Percentiles rank a stretch among this genome's conserved stretches.
Evolutionary conservation across 352 stramenopile genomes (phyloP).

Genomic region (Phytopythium oedochilum): DNA sequence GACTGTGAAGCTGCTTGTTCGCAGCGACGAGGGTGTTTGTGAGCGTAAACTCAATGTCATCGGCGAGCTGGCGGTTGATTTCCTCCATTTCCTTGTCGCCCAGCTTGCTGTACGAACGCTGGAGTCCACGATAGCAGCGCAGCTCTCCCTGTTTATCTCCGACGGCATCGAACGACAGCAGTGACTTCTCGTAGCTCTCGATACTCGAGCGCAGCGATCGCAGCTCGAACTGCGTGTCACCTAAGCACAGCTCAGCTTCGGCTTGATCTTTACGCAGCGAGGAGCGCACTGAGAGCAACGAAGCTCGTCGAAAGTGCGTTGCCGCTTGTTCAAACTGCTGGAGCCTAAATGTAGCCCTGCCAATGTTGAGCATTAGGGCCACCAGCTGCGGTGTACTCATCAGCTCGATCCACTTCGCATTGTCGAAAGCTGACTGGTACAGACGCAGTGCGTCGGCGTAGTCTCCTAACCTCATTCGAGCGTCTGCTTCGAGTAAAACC

Average conservation of each 20-base stretch:
- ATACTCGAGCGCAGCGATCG: slow-evolving; percentile 42
- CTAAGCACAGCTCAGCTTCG: slow-evolving; percentile 21
- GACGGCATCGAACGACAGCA: slow-evolving; percentile 47
- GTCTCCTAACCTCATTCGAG: slow-evolving; percentile 52
- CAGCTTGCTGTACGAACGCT: slow-evolving; percentile 37
- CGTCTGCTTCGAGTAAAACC: slow-evolving; percentile 48
- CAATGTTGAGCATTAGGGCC: slow-evolving; percentile 35
- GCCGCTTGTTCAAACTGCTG: slow-evolving; percentile 50
- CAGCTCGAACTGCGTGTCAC: slow-evolving; percentile 30
- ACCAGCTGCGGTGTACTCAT: slow-evolving; percentile 26
- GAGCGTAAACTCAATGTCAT: slow-evolving; percentile 67
- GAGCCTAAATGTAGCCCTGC: slow-evolving; percentile 24
- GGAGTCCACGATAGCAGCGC: slow-evolving; percentile 49
- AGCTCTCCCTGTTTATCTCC: slow-evolving; percentile 40
- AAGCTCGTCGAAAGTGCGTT: slow-evolving; percentile 37
- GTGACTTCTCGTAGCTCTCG: slow-evolving; percentile 45
- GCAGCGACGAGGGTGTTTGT: slow-evolving; percentile 39
- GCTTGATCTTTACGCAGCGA: slow-evolving; percentile 28
- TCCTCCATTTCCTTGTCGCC: slow-evolving; percentile 48
- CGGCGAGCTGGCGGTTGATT: slow-evolving; percentile 37
- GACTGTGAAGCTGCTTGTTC: slow-evolving; percentile 25
- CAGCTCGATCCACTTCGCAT: slow-evolving; percentile 30
- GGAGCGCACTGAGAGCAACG: slow-evolving; percentile 27
- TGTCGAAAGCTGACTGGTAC: slow-evolving; percentile 36
- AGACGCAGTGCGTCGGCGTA: slow-evolving; percentile 32